Evolutionary conservation across 352 stramenopile genomes (phyloP).

Genomic region (Globisporangium rhizosaccharum): DNA sequence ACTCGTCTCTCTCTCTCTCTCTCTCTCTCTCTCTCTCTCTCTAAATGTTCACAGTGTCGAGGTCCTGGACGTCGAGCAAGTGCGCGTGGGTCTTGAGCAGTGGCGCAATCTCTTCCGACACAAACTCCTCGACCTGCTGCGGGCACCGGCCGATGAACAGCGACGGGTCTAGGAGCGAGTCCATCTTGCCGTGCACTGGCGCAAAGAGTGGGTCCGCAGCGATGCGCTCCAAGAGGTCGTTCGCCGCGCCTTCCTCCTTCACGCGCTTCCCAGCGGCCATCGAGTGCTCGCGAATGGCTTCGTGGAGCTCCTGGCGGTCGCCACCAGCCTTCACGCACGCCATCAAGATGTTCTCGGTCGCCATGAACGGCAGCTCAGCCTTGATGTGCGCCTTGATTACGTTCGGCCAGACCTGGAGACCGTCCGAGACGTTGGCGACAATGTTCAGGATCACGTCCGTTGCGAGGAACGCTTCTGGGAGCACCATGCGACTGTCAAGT

Average conservation of each 20-base stretch:
- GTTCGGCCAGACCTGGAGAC: constrained; percentile 94
- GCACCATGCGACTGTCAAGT: constrained; percentile 87
- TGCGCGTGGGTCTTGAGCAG: constrained; percentile 89
- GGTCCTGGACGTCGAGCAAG: constrained; percentile 88
- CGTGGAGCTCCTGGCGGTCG: constrained; percentile 97
- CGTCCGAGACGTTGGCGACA: constrained; percentile 96
- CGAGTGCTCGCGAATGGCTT: constrained; percentile 97
- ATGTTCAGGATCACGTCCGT: constrained; percentile 98
- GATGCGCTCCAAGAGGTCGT: constrained; percentile 98
- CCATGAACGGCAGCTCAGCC: constrained; percentile 99
- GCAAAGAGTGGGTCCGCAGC: constrained; percentile 91
- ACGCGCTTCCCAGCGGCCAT: constrained; percentile 97
- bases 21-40: neutral
- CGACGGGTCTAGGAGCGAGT: constrained; percentile 94
- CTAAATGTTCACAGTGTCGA: constrained; percentile 97
- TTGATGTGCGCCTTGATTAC: constrained; percentile 97
- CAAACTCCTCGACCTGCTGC: constrained; percentile 95
- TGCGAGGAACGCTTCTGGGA: constrained; percentile 97
- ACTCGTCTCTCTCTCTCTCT: too few relatives aligned
- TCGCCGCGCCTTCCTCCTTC: constrained; percentile 96
- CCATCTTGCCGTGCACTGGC: constrained; percentile 93
- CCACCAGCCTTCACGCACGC: constrained; percentile 97
- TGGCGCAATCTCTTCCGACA: constrained; percentile 92
- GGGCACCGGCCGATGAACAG: constrained; percentile 97
- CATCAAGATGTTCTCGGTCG: constrained; percentile 99